Percentiles rank a stretch among this genome's conserved stretches.
Evolutionary conservation across 352 stramenopile species (phyloP).

Genomic region (Globisporangium alternatum): DNA sequence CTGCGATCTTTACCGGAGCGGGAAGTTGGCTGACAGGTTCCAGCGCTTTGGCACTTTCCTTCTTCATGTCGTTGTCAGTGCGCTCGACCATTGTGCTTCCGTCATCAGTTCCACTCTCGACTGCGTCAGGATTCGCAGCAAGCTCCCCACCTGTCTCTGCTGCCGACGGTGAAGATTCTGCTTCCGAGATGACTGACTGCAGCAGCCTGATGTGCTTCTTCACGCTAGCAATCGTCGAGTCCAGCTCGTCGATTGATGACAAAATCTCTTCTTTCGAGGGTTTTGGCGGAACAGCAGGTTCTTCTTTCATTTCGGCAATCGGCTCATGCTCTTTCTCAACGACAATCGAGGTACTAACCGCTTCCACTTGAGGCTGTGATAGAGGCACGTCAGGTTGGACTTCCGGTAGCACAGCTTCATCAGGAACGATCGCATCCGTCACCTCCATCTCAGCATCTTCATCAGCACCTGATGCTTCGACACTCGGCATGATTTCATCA

Average conservation of each 20-base stretch:
- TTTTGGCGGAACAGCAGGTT: conserved; percentile 15
- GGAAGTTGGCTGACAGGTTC: conserved; percentile 2
- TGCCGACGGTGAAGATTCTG: conserved; percentile 20
- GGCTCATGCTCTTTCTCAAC: background rate
- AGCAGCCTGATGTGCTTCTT: conserved; percentile 73
- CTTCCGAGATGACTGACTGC: conserved; percentile 37
- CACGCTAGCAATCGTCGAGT: conserved; percentile 61
- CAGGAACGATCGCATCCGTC: background rate
- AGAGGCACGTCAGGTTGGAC: background rate
- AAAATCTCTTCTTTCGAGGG: conserved; percentile 80
- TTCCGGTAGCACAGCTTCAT: conserved; percentile 1
- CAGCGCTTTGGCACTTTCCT: background rate
- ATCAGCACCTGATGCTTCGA: background rate
- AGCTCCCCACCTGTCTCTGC: background rate
- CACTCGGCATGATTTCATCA: conserved; percentile 1
- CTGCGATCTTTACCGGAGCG: conserved; percentile 41
- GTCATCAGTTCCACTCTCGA: background rate
- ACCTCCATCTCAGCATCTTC: conserved; percentile 14
- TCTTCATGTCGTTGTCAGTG: background rate
- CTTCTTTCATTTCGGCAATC: conserved; percentile 11
- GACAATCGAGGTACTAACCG: background rate
- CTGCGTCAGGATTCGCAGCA: background rate
- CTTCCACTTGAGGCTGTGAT: background rate
- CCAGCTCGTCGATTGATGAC: conserved; percentile 69
- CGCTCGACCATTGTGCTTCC: conserved; percentile 5